Percentiles rank a stretch among this genome's conserved stretches.
Evolutionary conservation across 257 asterid species (phyloP).

Genomic region (Ehretia macrophylla): DNA sequence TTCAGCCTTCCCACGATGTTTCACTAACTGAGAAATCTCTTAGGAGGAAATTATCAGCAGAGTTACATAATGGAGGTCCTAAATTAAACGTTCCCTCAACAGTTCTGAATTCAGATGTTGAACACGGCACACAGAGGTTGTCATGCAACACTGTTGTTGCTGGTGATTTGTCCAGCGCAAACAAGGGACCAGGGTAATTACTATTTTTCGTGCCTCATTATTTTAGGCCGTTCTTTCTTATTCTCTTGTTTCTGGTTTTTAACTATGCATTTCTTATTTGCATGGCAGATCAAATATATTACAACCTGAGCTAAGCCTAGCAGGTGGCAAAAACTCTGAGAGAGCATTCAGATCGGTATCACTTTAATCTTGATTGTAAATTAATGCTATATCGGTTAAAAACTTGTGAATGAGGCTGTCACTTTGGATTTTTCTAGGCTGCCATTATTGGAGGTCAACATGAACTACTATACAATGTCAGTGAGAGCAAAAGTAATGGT

Average conservation of each 20-base stretch:
- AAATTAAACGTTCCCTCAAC: constrained; percentile 14
- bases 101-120: constrained; percentile 9
- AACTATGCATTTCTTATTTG: neutral
- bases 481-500: constrained; percentile 33
- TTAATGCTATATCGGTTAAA: neutral
- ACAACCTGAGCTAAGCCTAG: constrained; percentile 7
- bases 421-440: constrained; percentile 15
- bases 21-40: constrained; percentile 18
- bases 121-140: neutral
- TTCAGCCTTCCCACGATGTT: constrained; percentile 22
- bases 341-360: constrained; percentile 13
- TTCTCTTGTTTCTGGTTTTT: neutral
- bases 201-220: neutral
- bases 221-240: neutral
- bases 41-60: constrained; percentile 19
- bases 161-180: constrained; percentile 11
- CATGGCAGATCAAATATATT: constrained; percentile 14
- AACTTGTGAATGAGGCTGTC: neutral
- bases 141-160: constrained; percentile 8
- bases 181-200: constrained; percentile 15
- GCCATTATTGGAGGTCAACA: constrained; percentile 18
- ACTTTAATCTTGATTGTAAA: constrained; percentile 1
- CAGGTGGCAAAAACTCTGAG: constrained; percentile 7
- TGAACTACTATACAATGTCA: constrained; percentile 14
- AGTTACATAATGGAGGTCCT: constrained; percentile 1